phyloP scores from a whole-genome alignment of 192 early-diverging fungal genomes.

The Mortierella hygrophila region DNA sequence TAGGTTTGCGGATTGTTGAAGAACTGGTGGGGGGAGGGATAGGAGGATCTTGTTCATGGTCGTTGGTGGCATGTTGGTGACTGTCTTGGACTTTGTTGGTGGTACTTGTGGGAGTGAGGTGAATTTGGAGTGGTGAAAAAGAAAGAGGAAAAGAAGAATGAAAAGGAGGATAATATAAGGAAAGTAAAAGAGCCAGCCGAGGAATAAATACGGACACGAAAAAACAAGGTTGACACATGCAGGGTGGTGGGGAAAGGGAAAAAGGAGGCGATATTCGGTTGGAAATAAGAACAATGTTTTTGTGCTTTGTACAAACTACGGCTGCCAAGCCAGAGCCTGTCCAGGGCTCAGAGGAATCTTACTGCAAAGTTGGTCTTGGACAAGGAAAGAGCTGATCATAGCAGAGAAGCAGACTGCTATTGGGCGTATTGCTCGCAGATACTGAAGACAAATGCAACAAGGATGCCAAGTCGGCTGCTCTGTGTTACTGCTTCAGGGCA shows the following conservation, averaged over 20 bases:
- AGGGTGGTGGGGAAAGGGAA: background rate
- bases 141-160: background rate
- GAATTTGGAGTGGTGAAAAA: background rate
- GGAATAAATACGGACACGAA: no score
- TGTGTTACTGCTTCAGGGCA: no score
- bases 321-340: background rate
- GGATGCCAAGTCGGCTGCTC: no score
- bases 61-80: slow-evolving; percentile 24
- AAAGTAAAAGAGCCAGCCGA: background rate
- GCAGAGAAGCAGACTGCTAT: no score
- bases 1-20: slow-evolving; percentile 44
- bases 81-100: background rate
- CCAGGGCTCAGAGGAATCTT: background rate
- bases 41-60: slow-evolving; percentile 55
- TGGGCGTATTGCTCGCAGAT: no score
- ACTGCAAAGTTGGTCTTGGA: background rate
- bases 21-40: slow-evolving; percentile 29
- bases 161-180: background rate
- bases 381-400: no score
- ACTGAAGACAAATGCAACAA: no score
- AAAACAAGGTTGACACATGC: background rate
- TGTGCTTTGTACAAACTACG: background rate
- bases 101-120: background rate
- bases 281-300: background rate
- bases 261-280: background rate